Conservation (phyloP, 2,329 filamentous ascomycete genomes). For the Pestalotiopsis sp. region DNA sequence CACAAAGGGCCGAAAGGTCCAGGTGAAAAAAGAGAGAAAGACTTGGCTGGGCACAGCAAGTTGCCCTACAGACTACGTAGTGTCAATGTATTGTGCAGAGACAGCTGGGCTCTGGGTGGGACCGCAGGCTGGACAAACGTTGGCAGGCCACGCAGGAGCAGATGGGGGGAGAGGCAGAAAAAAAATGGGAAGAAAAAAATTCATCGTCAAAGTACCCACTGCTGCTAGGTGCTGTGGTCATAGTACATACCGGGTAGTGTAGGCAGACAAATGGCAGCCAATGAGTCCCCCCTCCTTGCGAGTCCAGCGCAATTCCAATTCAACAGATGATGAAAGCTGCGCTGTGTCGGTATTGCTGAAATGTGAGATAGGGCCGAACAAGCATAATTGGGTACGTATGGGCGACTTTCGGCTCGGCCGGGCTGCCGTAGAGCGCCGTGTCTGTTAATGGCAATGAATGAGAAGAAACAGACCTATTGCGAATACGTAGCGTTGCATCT, state of each 20-base stretch:
- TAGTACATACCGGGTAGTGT: neutral
- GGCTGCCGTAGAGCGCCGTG: neutral
- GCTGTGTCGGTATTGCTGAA: neutral
- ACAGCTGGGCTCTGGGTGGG: conserved; percentile 1
- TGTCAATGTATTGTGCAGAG: neutral
- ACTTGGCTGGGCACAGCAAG: neutral
- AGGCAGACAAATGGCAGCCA: neutral
- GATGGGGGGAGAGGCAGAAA: neutral
- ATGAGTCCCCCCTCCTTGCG: neutral
- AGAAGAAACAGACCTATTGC: neutral
- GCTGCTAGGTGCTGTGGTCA: neutral
- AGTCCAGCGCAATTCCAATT: neutral
- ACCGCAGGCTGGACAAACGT: neutral
- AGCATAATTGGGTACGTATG: neutral
- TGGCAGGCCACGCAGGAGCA: conserved; percentile 6
- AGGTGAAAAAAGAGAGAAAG: neutral
- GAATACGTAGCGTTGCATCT: neutral
- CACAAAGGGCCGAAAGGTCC: conserved; percentile 5
- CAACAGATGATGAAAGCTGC: neutral
- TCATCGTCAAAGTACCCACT: neutral
- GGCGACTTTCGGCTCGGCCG: neutral
- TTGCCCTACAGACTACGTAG: neutral
- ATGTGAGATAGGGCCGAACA: conserved; percentile 2
- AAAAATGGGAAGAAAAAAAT: neutral
- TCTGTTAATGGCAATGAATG: neutral